Evolutionary conservation across 1,284 basidiomycete species (phyloP).

Genomic region (Cryptococcus depauperatus): DNA sequence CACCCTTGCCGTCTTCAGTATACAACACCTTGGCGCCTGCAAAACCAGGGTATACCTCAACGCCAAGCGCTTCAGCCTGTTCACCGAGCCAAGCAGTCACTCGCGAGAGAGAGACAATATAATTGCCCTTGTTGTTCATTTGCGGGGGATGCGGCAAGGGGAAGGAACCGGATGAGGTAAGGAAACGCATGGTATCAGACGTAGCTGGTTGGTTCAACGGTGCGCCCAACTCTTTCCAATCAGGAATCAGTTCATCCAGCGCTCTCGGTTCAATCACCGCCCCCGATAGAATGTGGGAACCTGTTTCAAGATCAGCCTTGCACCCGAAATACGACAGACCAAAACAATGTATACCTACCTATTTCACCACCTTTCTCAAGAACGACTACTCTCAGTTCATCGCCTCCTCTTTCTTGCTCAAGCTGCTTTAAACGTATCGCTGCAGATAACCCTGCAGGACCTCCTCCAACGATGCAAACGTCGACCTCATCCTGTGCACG

Average conservation of each 20-base stretch:
- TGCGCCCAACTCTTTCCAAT: conserved; percentile 61
- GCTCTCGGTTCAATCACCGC: conserved; percentile 91
- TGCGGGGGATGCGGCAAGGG: conserved; percentile 95
- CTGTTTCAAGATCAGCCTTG: conserved; percentile 45
- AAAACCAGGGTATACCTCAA: conserved; percentile 96
- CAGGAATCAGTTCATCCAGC: conserved; percentile 82
- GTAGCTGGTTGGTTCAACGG: conserved; percentile 70
- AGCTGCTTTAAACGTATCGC: conserved; percentile 94
- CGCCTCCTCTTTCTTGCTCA: conserved; percentile 63
- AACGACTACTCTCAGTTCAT: conserved; percentile 82
- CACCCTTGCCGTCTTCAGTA: conserved; percentile 57
- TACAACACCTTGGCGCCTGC: conserved; percentile 79
- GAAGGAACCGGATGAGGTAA: conserved; percentile 60
- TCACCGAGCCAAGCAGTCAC: conserved; percentile 83
- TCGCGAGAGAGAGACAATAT: conserved; percentile 81
- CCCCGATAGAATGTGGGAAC: conserved; percentile 91
- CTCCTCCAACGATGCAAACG: conserved; percentile 93
- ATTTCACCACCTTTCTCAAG: conserved; percentile 92
- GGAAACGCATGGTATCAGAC: conserved; percentile 76
- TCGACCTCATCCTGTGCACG: conserved; percentile 82
- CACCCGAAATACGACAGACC: not conserved
- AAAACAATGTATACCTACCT: conserved; percentile 47
- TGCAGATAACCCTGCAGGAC: conserved; percentile 91
- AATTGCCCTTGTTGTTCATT: conserved; percentile 93
- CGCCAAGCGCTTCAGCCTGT: conserved; percentile 76